Percentiles rank a stretch among this genome's conserved stretches.
These are phyloP conservation scores for Eragrostis tef DNA, from an alignment of 202 grass and related monocot species.

Conservation along the genomic window DNA sequence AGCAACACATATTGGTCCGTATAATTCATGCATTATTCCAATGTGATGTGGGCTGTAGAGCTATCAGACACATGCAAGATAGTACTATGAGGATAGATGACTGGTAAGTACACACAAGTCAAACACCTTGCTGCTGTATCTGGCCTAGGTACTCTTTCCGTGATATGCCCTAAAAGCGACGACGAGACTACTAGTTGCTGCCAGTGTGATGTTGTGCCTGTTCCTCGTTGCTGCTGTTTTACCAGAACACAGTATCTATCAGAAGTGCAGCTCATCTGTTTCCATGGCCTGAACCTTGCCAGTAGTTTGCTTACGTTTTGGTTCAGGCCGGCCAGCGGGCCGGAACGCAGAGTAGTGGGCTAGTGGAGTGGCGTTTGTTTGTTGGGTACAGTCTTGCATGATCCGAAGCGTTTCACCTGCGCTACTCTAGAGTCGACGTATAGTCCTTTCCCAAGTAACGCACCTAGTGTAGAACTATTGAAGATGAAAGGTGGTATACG, in stretches of 20 bases:
- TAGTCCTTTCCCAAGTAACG: background rate
- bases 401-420: background rate
- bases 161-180: constrained; percentile 45
- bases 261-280: constrained; percentile 18
- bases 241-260: constrained; percentile 24
- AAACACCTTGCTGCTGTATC: constrained; percentile 4
- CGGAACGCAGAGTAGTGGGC: constrained; percentile 2
- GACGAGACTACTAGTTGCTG: background rate
- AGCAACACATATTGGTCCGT: background rate
- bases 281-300: background rate
- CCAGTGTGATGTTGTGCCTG: background rate
- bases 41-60: background rate
- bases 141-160: constrained; percentile 12
- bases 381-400: constrained; percentile 1
- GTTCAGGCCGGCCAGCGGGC: background rate
- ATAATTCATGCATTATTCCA: constrained; percentile 16
- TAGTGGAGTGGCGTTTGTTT: background rate
- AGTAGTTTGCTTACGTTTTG: background rate
- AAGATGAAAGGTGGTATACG: background rate
- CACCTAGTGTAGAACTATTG: background rate
- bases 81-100: background rate
- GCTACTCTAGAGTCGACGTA: background rate
- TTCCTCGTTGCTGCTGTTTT: constrained; percentile 17
- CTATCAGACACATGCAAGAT: background rate
- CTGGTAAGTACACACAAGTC: background rate